Conservation (phyloP, 1,139 yeast genomes). For the Hansenula lynferdii region DNA sequence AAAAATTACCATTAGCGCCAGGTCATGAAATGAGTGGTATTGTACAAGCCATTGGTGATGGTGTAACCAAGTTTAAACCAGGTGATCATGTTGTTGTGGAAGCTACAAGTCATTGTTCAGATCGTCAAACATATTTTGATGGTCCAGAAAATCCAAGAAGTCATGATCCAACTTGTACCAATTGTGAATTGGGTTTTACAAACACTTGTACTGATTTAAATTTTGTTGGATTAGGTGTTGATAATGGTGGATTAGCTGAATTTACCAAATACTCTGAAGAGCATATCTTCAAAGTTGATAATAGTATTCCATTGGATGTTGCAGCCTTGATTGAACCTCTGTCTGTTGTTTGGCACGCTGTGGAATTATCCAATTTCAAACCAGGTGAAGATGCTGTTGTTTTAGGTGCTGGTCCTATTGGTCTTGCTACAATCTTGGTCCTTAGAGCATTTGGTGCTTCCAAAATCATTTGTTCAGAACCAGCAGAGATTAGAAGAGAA, state of each 20-base stretch:
- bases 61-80: slow-evolving; percentile 25
- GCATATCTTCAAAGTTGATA: slow-evolving; percentile 43
- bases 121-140: slow-evolving; percentile 28
- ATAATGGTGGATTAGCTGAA: slow-evolving; percentile 48
- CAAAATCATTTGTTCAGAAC: slow-evolving; percentile 55
- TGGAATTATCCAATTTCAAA: slow-evolving; percentile 37
- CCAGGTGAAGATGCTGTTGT: slow-evolving; percentile 47
- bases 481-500: slow-evolving; percentile 48
- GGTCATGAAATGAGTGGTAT: slow-evolving; percentile 60
- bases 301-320: slow-evolving; percentile 42
- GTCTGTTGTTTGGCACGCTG: slow-evolving; percentile 59
- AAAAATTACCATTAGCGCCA: slow-evolving; percentile 37
- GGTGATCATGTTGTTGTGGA: slow-evolving; percentile 49
- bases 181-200: slow-evolving; percentile 41
- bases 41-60: slow-evolving; percentile 33
- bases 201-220: slow-evolving; percentile 42
- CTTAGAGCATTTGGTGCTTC: slow-evolving; percentile 51
- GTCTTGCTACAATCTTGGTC: slow-evolving; percentile 51
- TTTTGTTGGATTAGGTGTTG: slow-evolving; percentile 42
- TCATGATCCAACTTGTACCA: slow-evolving; percentile 31
- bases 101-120: slow-evolving; percentile 51
- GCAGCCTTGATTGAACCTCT: slow-evolving; percentile 56
- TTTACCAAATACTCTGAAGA: slow-evolving; percentile 42
- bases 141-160: slow-evolving; percentile 19
- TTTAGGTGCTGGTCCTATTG: slow-evolving; percentile 62